Conservation (phyloP, 2,329 filamentous ascomycete species). For the Ophidiomyces ophidiicola region DNA sequence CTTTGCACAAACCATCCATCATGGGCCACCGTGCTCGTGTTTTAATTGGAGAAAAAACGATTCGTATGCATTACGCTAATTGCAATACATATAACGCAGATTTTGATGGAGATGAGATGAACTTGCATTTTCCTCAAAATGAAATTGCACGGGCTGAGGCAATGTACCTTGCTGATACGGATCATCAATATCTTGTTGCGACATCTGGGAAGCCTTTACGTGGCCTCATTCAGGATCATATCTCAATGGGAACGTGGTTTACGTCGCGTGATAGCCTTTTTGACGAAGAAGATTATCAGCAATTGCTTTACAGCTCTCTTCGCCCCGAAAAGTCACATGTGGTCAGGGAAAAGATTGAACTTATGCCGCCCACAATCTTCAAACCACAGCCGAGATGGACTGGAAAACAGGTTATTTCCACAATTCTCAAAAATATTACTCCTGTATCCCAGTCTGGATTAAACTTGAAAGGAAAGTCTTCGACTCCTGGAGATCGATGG, state of each 20-base stretch:
- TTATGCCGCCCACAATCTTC: conserved; percentile 66
- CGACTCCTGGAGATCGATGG: conserved; percentile 71
- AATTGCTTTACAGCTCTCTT: conserved; percentile 81
- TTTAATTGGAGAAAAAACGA: conserved; percentile 85
- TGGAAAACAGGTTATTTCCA: conserved; percentile 90
- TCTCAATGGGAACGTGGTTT: conserved; percentile 83
- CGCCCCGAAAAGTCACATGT: conserved; percentile 86
- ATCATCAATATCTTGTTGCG: conserved; percentile 90
- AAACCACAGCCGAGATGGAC: conserved; percentile 81
- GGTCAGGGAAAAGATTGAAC: conserved; percentile 65
- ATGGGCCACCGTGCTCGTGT: conserved; percentile 95
- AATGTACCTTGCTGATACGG: conserved; percentile 83
- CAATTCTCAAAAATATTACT: conserved; percentile 81
- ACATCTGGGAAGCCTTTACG: conserved; percentile 87
- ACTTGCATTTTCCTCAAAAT: conserved; percentile 98
- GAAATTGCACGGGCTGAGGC: conserved; percentile 89
- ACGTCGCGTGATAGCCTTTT: conserved; percentile 90
- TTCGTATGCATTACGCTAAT: conserved; percentile 99
- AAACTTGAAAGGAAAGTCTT: conserved; percentile 66
- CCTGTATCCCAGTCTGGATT: conserved; percentile 64
- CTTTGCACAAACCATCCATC: conserved; percentile 95
- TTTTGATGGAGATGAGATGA: conserved; percentile 99
- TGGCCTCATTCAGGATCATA: conserved; percentile 96
- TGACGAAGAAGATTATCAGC: conserved; percentile 73
- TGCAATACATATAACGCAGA: conserved; percentile 99